Base-by-base conservation (phyloP, 768 basidiomycete genomes). In the Trametes cinnabarina region DNA sequence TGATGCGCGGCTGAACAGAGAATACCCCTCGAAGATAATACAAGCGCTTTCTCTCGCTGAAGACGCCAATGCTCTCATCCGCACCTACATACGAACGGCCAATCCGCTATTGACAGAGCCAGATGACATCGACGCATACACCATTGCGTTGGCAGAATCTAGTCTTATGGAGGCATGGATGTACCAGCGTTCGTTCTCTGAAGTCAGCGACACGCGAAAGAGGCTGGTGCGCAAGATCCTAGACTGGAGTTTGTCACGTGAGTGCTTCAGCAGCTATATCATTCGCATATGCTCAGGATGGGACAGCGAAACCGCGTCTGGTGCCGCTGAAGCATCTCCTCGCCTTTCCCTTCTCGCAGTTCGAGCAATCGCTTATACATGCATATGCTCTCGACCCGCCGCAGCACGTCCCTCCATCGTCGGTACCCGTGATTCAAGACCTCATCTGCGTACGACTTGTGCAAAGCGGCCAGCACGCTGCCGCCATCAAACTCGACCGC, bases 401-500 rank as follows among this genome's bases (percentile, higher is more conserved):
- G 3, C 57, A 73, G 4, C 60, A 73, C 0, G 71, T 86, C 10
- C 74, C 84, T 1, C 61, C 77, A 8, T 64, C 77, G 2, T 80
- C 83, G 2, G 68, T 86, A 23, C 77, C 84, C 5, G 74, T 82
- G 14, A 69, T 93, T 0, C 90, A 90, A 68, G 88, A 93, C 61
- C 79, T 93, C n/a, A 77, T 90, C 26, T 90, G 87, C 59, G 82
- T 88, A 15, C 86, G 92, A 10, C 80, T 92, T 9, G 81, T 93
- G 32, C 86, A 90, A 66, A 79, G 77, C 3, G 91, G 90, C 3
- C 80, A 82, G 57, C 85, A 86, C 64, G 72, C 79, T 0, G 83
- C 84, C n/a, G 92, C 90, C 9, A 82, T 92, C 67, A 87, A 85
- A 72, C 76, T 90, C 41, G 90, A 93, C 69, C 81, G 82, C 48